Evolutionary conservation across 768 basidiomycete species (phyloP).

Genomic region (Suillus subalutaceus): DNA sequence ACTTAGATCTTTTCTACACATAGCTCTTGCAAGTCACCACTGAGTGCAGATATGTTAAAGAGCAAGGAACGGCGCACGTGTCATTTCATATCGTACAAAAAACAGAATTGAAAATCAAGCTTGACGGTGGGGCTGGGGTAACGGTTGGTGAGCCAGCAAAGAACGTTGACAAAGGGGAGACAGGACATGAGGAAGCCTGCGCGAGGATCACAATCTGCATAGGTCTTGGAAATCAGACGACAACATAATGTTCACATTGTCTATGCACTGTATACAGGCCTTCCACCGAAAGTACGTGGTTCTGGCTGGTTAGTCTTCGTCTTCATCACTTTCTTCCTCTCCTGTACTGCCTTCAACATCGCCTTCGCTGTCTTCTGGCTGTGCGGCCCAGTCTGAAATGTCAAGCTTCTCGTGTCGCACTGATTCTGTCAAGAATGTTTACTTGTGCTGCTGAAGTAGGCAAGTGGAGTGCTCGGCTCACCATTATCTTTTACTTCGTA

Average conservation of each 20-base stretch:
- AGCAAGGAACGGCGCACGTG: conserved; percentile 94
- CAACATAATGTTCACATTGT: conserved; percentile 28
- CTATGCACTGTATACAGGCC: conserved; percentile 1
- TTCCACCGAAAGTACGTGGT: neutral
- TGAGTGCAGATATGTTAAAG: conserved; percentile 82
- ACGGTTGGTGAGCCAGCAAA: conserved; percentile 68
- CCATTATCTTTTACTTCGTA: conserved; percentile 73
- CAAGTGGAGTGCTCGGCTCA: conserved; percentile 27
- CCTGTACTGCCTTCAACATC: conserved; percentile 21
- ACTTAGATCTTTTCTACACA: neutral
- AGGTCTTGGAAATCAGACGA: conserved; percentile 81
- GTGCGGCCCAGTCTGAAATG: conserved; percentile 55
- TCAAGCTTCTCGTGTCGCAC: conserved; percentile 61
- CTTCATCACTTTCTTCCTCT: conserved; percentile 20
- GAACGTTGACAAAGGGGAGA: conserved; percentile 80
- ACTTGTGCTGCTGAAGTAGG: conserved; percentile 1
- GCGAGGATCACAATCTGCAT: conserved; percentile 76
- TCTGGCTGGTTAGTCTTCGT: conserved; percentile 8
- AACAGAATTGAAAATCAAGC: conserved; percentile 34
- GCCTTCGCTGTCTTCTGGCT: conserved; percentile 28
- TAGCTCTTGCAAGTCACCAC: neutral
- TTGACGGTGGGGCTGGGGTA: conserved; percentile 62
- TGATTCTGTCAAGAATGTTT: conserved; percentile 41
- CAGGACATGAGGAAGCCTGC: conserved; percentile 51
- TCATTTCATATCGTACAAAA: conserved; percentile 90